phyloP scores from a whole-genome alignment of 1,139 yeast genomes.

The Suhomyces panamericanus region DNA sequence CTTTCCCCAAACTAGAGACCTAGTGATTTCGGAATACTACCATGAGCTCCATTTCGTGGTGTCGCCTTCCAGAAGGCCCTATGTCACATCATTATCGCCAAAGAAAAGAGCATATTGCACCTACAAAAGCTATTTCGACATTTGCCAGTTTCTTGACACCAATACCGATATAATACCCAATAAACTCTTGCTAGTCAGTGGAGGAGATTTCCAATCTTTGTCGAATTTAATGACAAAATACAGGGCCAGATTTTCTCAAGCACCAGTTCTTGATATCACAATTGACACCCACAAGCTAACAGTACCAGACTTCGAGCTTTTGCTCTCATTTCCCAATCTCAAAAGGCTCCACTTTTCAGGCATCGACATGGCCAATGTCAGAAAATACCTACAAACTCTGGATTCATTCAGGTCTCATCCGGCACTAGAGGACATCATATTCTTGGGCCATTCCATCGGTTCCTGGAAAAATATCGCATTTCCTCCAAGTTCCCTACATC shows the following conservation, averaged over 20 bases:
- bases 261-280: slow-evolving; percentile 25
- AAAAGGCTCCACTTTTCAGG: slow-evolving; percentile 33
- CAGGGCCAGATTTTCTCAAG: slow-evolving; percentile 18
- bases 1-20: slow-evolving; percentile 1
- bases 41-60: slow-evolving; percentile 36
- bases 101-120: slow-evolving; percentile 24
- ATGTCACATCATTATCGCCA: slow-evolving; percentile 21
- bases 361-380: slow-evolving; percentile 20
- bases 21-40: slow-evolving; percentile 22
- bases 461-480: slow-evolving; percentile 31
- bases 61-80: slow-evolving; percentile 34
- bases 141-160: slow-evolving; percentile 31
- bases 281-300: slow-evolving; percentile 29
- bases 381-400: slow-evolving; percentile 7
- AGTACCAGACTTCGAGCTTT: slow-evolving; percentile 22
- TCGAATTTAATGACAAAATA: slow-evolving; percentile 25
- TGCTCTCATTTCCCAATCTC: slow-evolving; percentile 30
- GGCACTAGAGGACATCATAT: slow-evolving; percentile 26
- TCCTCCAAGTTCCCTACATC: slow-evolving; percentile 22
- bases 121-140: slow-evolving; percentile 31
- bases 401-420: slow-evolving; percentile 11
- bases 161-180: slow-evolving; percentile 33
- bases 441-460: slow-evolving; percentile 34
- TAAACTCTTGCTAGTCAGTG: slow-evolving; percentile 29
- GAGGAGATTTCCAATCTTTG: slow-evolving; percentile 35